Evolutionary conservation across 2,329 filamentous ascomycete species (phyloP).

Genomic region (Talaromyces funiculosus): DNA sequence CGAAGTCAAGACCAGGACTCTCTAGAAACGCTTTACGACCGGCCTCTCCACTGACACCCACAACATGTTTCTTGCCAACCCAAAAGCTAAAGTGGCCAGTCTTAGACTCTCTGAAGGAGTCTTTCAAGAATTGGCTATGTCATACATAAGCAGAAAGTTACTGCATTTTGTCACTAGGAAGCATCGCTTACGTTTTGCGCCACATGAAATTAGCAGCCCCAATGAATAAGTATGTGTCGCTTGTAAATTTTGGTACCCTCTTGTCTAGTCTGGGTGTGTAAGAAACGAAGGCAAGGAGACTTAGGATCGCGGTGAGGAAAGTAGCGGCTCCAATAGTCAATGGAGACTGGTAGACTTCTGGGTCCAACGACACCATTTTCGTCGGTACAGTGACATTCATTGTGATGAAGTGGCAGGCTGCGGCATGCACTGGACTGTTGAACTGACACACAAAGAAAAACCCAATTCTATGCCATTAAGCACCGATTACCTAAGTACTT

Average conservation of each 20-base stretch:
- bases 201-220: slow-evolving; percentile 6
- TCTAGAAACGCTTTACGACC: slow-evolving; percentile 9
- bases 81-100: slow-evolving; percentile 11
- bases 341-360: not conserved
- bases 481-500: not conserved
- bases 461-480: not conserved
- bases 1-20: not conserved
- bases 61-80: slow-evolving; percentile 7
- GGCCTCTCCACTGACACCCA: slow-evolving; percentile 4
- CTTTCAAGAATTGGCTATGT: not conserved
- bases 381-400: not conserved
- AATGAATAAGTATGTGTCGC: not conserved
- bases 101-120: not conserved
- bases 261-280: not conserved
- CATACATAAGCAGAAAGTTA: not conserved
- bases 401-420: not conserved
- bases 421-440: not conserved
- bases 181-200: not conserved
- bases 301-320: not conserved
- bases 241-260: slow-evolving; percentile 1
- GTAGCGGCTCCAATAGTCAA: not conserved
- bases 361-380: not conserved
- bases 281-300: not conserved
- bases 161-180: not conserved
- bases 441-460: not conserved